These are phyloP conservation scores for Trichophyton simii DNA, from an alignment of 2,329 filamentous ascomycete genomes.

Conservation along the genomic window DNA sequence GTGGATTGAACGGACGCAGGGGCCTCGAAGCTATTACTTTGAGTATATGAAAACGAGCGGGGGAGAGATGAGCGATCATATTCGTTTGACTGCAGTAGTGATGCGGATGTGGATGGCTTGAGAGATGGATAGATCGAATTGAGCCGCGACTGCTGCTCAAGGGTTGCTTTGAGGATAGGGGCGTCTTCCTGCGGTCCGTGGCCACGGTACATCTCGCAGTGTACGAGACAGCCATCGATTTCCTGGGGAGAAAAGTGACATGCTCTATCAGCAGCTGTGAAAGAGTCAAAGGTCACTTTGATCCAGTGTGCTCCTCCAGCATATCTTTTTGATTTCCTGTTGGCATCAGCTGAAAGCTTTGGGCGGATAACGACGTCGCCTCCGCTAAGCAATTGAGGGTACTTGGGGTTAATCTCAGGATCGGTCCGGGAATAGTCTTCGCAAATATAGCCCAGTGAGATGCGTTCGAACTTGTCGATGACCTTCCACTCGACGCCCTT, in stretches of 20 bases:
- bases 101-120: constrained; percentile 25
- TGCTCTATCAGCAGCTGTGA: constrained; percentile 57
- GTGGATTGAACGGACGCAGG: constrained; percentile 25
- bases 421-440: constrained; percentile 86
- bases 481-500: constrained; percentile 64
- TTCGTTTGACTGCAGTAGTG: constrained; percentile 23
- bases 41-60: constrained; percentile 20
- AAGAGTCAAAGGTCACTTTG: constrained; percentile 67
- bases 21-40: constrained; percentile 20
- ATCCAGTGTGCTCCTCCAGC: constrained; percentile 87
- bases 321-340: constrained; percentile 66
- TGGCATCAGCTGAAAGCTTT: constrained; percentile 57
- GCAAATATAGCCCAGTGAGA: constrained; percentile 67
- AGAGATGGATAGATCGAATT: constrained; percentile 24
- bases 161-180: constrained; percentile 42
- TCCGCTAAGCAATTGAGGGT: constrained; percentile 59
- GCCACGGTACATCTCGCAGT: constrained; percentile 57
- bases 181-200: constrained; percentile 52
- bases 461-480: constrained; percentile 74
- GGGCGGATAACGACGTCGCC: constrained; percentile 58
- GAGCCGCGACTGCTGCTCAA: constrained; percentile 15
- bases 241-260: constrained; percentile 58
- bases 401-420: constrained; percentile 56
- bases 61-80: constrained; percentile 27
- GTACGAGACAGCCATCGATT: constrained; percentile 57